Evolutionary conservation across 129 eudicot species (phyloP), one percentile per base, ranked within the genome.

Genomic region (Pseudognaphalium luteoalbum): DNA sequence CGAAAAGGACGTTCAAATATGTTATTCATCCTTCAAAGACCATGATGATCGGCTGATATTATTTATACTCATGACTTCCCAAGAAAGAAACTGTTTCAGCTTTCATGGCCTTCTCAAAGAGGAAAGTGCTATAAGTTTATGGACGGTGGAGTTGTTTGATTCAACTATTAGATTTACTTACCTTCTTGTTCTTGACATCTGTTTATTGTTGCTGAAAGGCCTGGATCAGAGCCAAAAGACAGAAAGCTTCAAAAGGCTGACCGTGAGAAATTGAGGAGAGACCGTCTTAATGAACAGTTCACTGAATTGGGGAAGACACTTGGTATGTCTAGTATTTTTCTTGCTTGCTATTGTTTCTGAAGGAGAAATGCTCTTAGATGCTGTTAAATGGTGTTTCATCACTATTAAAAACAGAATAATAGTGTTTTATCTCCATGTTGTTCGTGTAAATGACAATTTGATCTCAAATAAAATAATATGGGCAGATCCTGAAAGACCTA

Each of bases 401-500:
- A 6, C 11, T 33, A 17, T 66, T 44, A 32, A 29, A 44, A 59
- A 17, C 16, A 11, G 29, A 71, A 37, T 35, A 61, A 60, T 44
- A 78, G 29, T 7, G 30, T 30, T 34, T 44, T 57, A 58, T 68
- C 58, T 61, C 10, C 17, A 78, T 21, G 54, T 42, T 52, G 33
- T 15, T 78, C 4, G 14, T 44, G 71, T 70, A 33, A 29, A 32
- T 15, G n/a, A 68, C 35, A 30, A 21, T 41, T 32, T 78, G 60
- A 78, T 78, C 44, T 59, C 70, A 60, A 56, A 68, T 71, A 64
- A 62, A 33, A 65, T 15, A 19, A 33, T 72, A 47, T 78, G 63
- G 77, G 84, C 94, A 93, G 98, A 93, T 85, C 92, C 96, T 16
- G 98, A 93, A 47, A 85, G 98, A 84, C 98, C 98, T 52, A 93